Evolutionary conservation across 208 protist species (phyloP).

Genomic region (Crithidia sp.): DNA sequence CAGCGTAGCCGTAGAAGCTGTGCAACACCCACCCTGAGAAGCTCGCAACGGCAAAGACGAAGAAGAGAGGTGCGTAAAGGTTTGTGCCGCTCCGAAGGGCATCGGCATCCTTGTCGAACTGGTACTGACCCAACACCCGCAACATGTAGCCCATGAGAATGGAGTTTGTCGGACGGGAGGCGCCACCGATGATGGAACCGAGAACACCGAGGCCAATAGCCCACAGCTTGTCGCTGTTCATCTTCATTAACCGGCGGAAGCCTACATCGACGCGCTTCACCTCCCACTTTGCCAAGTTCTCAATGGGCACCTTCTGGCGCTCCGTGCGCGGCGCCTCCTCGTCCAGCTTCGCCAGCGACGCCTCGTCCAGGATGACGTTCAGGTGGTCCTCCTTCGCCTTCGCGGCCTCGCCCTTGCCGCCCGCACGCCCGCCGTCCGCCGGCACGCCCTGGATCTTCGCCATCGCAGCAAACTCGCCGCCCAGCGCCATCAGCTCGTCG

Average conservation of each 20-base stretch:
- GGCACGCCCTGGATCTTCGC: slow-evolving; percentile 57
- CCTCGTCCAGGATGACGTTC: slow-evolving; percentile 49
- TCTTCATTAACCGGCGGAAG: slow-evolving; percentile 43
- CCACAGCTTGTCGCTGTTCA: slow-evolving; percentile 43
- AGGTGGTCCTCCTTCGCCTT: slow-evolving; percentile 15
- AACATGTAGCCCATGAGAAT: slow-evolving; percentile 63
- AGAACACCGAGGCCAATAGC: slow-evolving; percentile 48
- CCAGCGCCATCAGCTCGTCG: slow-evolving; percentile 56
- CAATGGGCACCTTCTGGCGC: slow-evolving; percentile 57
- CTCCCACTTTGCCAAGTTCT: slow-evolving; percentile 63
- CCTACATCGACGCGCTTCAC: slow-evolving; percentile 40
- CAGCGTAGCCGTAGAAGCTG: slow-evolving; percentile 72
- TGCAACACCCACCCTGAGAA: slow-evolving; percentile 57
- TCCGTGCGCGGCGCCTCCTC: slow-evolving; percentile 50
- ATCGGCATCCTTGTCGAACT: slow-evolving; percentile 27
- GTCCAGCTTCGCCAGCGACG: slow-evolving; percentile 46
- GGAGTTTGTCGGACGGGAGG: slow-evolving; percentile 30
- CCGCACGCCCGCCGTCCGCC: slow-evolving; percentile 3
- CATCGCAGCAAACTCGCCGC: slow-evolving; percentile 69
- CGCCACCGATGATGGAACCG: slow-evolving; percentile 49
- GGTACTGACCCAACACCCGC: slow-evolving; percentile 41
- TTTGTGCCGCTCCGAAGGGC: slow-evolving; percentile 40
- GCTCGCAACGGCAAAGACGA: slow-evolving; percentile 41
- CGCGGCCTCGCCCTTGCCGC: slow-evolving; percentile 1
- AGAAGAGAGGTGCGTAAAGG: slow-evolving; percentile 52